A percentile compares a stretch with the other conserved stretches of the same genome.
These are phyloP conservation scores for Millerago galiae DNA, from an alignment of 805 yeast species.

Conservation along the genomic window DNA sequence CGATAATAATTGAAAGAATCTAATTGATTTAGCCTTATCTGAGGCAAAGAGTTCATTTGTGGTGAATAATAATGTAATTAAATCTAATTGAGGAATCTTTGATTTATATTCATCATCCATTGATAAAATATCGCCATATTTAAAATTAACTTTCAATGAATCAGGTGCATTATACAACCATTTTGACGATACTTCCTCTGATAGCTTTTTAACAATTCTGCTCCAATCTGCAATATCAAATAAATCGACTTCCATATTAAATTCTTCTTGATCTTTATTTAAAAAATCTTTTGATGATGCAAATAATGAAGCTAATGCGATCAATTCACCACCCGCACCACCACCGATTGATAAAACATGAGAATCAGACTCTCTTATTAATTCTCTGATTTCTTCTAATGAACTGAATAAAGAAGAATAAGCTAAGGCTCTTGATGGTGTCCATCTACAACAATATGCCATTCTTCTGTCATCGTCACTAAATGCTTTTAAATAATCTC, in stretches of 20 bases:
- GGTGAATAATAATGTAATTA: conserved; percentile 74
- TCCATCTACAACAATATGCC: conserved; percentile 82
- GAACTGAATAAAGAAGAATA: conserved; percentile 62
- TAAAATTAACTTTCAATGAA: conserved; percentile 28
- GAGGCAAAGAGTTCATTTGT: conserved; percentile 81
- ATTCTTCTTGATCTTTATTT: conserved; percentile 19
- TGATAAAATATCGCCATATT: conserved; percentile 31
- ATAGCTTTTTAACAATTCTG: conserved; percentile 40
- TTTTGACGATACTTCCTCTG: conserved; percentile 35
- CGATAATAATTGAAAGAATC: conserved; percentile 49
- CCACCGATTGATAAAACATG: conserved; percentile 70
- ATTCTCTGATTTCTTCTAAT: conserved; percentile 34
- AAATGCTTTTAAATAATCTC: conserved; percentile 71
- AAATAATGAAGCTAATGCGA: conserved; percentile 54
- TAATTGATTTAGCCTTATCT: conserved; percentile 53
- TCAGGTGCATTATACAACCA: conserved; percentile 46
- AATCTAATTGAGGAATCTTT: conserved; percentile 28
- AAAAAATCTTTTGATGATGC: conserved; percentile 24
- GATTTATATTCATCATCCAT: conserved; percentile 20
- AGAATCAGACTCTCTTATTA: conserved; percentile 26
- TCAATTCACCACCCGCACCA: conserved; percentile 83
- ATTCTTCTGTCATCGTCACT: conserved; percentile 52
- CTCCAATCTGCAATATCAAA: conserved; percentile 82
- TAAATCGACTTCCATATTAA: conserved; percentile 39
- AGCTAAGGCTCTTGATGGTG: conserved; percentile 74